Evolutionary conservation across 305 asterid genomes (phyloP).

Genomic region (Fraxinus baroniana): DNA sequence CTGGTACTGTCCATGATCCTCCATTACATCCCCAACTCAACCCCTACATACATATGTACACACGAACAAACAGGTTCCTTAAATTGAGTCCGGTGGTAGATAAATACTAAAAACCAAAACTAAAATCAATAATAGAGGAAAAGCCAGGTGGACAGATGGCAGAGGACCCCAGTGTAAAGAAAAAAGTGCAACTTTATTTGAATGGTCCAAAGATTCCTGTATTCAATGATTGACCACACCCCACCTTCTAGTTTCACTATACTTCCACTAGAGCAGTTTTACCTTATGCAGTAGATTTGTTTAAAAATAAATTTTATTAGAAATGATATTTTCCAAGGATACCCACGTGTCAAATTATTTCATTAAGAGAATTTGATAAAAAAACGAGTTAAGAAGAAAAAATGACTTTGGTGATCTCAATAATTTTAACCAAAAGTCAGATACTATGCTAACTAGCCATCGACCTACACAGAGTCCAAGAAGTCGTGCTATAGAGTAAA

Average conservation of each 20-base stretch:
- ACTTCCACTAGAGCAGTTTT: background rate
- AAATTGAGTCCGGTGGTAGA: background rate
- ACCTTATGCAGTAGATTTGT: background rate
- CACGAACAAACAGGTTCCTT: background rate
- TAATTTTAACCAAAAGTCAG: background rate
- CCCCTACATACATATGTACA: constrained; percentile 20
- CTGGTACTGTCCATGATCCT: constrained; percentile 55
- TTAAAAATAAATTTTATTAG: too few species aligned
- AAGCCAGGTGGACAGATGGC: background rate
- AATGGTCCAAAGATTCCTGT: constrained; percentile 12
- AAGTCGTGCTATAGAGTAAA: background rate
- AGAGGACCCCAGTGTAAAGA: background rate
- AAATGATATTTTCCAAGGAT: background rate
- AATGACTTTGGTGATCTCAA: background rate
- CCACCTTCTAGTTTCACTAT: background rate
- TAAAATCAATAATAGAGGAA: background rate
- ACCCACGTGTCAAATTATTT: background rate
- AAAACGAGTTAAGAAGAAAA: too few species aligned
- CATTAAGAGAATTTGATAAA: too few species aligned
- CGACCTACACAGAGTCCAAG: background rate
- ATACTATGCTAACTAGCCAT: background rate
- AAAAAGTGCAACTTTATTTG: background rate
- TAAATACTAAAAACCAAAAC: background rate
- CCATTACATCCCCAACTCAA: constrained; percentile 30
- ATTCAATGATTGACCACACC: background rate